Base-by-base conservation (phyloP, 805 yeast species). In the Yarrowia keelungensis region DNA sequence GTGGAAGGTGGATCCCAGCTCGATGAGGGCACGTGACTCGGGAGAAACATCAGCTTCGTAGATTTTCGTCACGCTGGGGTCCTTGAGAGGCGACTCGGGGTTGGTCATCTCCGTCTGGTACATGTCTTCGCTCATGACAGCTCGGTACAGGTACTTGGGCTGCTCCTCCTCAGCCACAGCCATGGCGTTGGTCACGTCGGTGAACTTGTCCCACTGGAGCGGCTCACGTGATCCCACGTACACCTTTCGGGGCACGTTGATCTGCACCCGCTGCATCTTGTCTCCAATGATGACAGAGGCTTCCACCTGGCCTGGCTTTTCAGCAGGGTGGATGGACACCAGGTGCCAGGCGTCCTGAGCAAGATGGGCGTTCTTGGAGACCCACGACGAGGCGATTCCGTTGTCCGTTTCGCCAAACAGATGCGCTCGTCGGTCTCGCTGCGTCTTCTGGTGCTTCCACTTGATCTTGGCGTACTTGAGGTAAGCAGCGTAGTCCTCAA, bases 311-410 rank as follows among this genome's bases (percentile, higher is more conserved):
- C 98, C 98, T 0, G 91, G 89, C 11, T 70, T 72, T 5, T 74
- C 74, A 0, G 75, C 54, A 0, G 75, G 59, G 49, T 73, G 87
- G 74, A 91, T 87, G 72, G 92, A 92, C 43, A 95, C 77, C 45
- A 95, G 82, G 71, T 92, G 92, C 99, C 99, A 95, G 41, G 87
- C 85, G 0, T 91, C 82, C 8, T 88, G 88, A 10, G 91, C 89
- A 73, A 89, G 87, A 49, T 83, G 84, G 12, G 89, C 97, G 0
- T 97, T 97, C 73, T 90, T 95, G 64, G 85, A 84, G 51, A 92
- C 81, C 81, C 92, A 83, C 22, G 84, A 84, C 9, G 92, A 89
- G 53, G 94, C 87, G 15, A 78, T 78, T 0, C 84, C 76, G 1
- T 87, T 80, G 2, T 86, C 76, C 8, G 84, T 80, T 39, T 82